Evolutionary conservation across 2,329 filamentous ascomycete species (phyloP), one percentile per base, ranked within the genome.

Genomic region (Fusarium sp.): DNA sequence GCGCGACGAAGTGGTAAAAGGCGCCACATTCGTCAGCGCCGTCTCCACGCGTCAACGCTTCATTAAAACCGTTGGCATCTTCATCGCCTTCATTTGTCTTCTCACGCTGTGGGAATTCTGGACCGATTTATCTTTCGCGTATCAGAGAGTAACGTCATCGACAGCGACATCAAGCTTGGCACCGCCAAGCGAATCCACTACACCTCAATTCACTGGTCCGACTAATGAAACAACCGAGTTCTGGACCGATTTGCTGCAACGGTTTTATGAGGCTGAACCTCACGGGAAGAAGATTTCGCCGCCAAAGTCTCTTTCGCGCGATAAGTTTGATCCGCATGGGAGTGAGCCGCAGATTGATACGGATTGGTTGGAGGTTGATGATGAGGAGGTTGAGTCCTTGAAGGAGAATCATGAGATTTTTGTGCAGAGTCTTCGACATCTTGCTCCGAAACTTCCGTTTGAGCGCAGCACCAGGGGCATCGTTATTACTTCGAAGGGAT

Each of bases 81-180:
- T 73, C 34, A 22, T 73, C 20, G 15, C 43, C n/a, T 66, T 70
- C 24, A 62, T 68, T 4, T 72, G 57, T 16, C 25, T 61, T 1
- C 38, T 74, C 18, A 71, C 71, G 0, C 32, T 74, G 2, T 74
- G 69, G 69, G 59, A 73, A 32, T 68, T 74, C 4, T 74, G 63
- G 41, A 46, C 64, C 9, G 56, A 69, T 30, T 44, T 72, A 0
- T 69, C 69, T 1, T 55, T 58, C 20, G 56, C 47, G 2, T 70
- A 72, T 20, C 56, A 73, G 8, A 47, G 59, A 20, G 56, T 74
- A 15, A 40, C 60, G 1, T 55, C 62, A 5, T 46, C 60, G 1
- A 52, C 62, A 3, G 34, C 60, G 1, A 52, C 62, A 3, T 40
- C 60, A 2, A 54, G 43, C 13, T 18, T 54, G 25, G 32, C 47